Conservation (phyloP, 2,329 filamentous ascomycete genomes). For the Colletotrichum theobromicola region DNA sequence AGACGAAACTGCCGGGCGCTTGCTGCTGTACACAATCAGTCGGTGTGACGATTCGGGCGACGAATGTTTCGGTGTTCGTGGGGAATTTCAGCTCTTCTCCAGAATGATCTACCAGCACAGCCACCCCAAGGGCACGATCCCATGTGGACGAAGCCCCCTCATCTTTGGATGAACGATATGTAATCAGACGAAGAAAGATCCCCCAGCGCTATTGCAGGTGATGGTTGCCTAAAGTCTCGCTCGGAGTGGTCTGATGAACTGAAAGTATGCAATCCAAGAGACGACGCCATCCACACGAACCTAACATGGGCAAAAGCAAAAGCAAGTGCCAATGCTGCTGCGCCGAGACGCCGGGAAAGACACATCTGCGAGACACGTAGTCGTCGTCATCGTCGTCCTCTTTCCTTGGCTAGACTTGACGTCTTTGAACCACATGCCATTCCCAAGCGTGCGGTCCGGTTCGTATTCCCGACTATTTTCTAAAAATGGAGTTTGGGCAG, state of each 20-base stretch:
- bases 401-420: background rate
- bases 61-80: background rate
- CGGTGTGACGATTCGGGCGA: background rate
- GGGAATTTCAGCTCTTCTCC: background rate
- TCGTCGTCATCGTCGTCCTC: background rate
- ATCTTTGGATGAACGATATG: background rate
- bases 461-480: constrained; percentile 11
- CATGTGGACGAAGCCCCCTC: background rate
- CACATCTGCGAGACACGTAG: background rate
- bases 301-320: background rate
- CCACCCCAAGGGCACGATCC: background rate
- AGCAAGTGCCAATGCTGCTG: background rate
- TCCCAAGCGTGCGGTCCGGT: constrained; percentile 6
- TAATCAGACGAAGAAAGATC: background rate
- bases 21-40: background rate
- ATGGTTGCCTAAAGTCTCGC: background rate
- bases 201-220: background rate
- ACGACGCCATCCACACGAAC: background rate
- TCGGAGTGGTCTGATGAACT: background rate
- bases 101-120: constrained; percentile 13
- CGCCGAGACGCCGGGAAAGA: background rate
- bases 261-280: background rate
- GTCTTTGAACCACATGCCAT: background rate
- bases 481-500: constrained; percentile 12
- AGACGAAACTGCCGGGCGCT: background rate